These are phyloP conservation scores for Dactylellina parvicollis DNA, from an alignment of 2,329 filamentous ascomycete species.

Conservation along the genomic window DNA sequence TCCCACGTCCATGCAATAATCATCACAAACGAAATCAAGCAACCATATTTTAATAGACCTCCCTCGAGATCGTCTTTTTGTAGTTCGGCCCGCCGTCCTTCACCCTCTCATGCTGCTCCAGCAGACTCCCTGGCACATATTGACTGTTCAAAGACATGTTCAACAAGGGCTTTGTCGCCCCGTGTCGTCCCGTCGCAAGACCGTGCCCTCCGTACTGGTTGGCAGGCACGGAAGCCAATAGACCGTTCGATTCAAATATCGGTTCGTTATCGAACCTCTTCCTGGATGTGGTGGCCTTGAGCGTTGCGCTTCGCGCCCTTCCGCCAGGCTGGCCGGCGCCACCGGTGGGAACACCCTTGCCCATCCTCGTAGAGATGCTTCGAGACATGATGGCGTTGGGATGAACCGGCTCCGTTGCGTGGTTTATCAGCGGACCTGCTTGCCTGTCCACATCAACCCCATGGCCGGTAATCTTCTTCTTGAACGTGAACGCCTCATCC, in stretches of 20 bases:
- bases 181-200: conserved; percentile 40
- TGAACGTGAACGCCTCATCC: conserved; percentile 36
- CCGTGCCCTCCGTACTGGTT: conserved; percentile 23
- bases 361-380: conserved; percentile 48
- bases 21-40: conserved; percentile 17
- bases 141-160: conserved; percentile 50
- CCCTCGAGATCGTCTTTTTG: conserved; percentile 31
- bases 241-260: conserved; percentile 42
- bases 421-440: conserved; percentile 44
- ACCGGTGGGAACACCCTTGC: neutral
- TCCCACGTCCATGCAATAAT: conserved; percentile 2
- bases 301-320: conserved; percentile 36
- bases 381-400: conserved; percentile 22
- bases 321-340: neutral
- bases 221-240: conserved; percentile 38
- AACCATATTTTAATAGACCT: conserved; percentile 26
- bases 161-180: conserved; percentile 32
- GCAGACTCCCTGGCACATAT: conserved; percentile 42
- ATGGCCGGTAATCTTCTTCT: conserved; percentile 51
- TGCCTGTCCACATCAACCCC: conserved; percentile 37
- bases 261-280: conserved; percentile 30
- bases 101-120: conserved; percentile 52
- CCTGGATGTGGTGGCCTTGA: conserved; percentile 33
- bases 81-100: conserved; percentile 37
- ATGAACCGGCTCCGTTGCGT: conserved; percentile 33